Conservation (phyloP, 2,329 filamentous ascomycete genomes). For the Lanzia echinophila region DNA sequence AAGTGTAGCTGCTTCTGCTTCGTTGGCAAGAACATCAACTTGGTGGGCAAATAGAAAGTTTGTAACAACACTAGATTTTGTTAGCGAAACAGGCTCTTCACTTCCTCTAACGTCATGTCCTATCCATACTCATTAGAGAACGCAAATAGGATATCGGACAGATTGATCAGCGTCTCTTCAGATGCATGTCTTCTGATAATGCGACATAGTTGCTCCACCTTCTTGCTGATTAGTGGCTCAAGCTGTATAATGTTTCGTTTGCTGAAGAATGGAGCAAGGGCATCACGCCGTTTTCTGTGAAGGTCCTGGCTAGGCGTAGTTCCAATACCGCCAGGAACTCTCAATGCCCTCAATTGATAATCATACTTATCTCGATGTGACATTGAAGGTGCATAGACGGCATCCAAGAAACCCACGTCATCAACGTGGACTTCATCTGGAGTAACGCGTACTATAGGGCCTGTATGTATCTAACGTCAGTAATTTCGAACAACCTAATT, state of each 20-base stretch:
- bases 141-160: not conserved
- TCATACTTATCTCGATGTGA: conserved; percentile 11
- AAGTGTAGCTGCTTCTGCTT: conserved; percentile 3
- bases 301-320: conserved; percentile 13
- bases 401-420: conserved; percentile 33
- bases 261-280: conserved; percentile 20
- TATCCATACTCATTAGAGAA: conserved; percentile 1
- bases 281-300: conserved; percentile 16
- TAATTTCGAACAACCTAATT: no score
- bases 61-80: not conserved
- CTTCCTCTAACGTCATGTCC: not conserved
- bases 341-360: not conserved
- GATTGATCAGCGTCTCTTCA: not conserved
- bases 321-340: not conserved
- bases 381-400: conserved; percentile 30
- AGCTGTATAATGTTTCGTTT: conserved; percentile 14
- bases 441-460: conserved; percentile 31
- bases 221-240: conserved; percentile 17
- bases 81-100: not conserved
- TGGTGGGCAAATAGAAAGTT: conserved; percentile 12
- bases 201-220: conserved; percentile 9
- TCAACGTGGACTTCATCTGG: conserved; percentile 35
- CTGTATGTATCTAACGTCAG: not conserved
- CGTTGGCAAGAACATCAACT: conserved; percentile 6
- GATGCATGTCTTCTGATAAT: conserved; percentile 7